These are phyloP conservation scores for Falciphora oryzae DNA, from an alignment of 2,329 filamentous ascomycete genomes.

Conservation along the genomic window DNA sequence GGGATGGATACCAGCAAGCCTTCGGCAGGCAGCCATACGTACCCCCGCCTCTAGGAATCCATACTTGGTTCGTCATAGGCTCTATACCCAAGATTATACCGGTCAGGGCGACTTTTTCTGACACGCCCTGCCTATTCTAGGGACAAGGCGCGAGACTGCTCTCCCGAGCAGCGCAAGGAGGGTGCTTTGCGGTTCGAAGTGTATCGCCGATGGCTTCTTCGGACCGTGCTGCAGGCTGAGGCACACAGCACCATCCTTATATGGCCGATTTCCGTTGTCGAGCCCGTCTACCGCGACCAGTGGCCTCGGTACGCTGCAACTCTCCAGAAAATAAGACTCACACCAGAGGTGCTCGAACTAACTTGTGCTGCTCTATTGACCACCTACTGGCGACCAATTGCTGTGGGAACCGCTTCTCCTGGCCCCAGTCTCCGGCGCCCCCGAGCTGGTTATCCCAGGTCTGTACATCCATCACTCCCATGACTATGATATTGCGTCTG, in stretches of 20 bases:
- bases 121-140: neutral
- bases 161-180: neutral
- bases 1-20: neutral
- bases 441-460: neutral
- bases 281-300: constrained; percentile 1
- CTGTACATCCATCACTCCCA: neutral
- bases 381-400: neutral
- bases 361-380: neutral
- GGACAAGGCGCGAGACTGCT: neutral
- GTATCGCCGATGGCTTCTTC: neutral
- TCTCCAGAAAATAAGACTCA: neutral
- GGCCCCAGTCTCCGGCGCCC: neutral
- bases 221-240: neutral
- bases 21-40: neutral
- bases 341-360: neutral
- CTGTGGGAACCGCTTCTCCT: neutral
- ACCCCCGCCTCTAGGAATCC: neutral
- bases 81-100: neutral
- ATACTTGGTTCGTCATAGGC: neutral
- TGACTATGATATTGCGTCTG: neutral
- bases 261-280: neutral
- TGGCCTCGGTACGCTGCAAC: neutral
- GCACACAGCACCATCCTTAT: neutral
- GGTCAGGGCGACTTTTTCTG: neutral
- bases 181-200: neutral